A percentile compares a stretch with the other conserved stretches of the same genome.
phyloP scores from a whole-genome alignment of 2,329 filamentous ascomycete genomes.

The Phaeophleospora eucalypticola region DNA sequence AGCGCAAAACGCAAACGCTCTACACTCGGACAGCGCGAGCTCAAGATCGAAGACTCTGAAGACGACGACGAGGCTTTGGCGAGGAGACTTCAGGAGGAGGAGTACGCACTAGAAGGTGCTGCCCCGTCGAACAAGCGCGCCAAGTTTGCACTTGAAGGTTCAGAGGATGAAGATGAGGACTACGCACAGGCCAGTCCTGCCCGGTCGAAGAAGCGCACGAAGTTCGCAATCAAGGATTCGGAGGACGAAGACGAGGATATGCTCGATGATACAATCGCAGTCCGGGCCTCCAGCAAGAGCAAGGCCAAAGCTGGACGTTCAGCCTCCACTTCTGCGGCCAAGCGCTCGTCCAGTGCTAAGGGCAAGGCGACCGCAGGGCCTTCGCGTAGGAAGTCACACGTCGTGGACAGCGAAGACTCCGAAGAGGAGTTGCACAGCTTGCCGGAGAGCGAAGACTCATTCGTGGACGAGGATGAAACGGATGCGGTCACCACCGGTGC shows the following conservation, averaged over 20 bases:
- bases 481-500: slow-evolving; percentile 24
- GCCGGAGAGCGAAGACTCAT: slow-evolving; percentile 26
- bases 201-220: no score
- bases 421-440: slow-evolving; percentile 33
- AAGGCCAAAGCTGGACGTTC: background rate
- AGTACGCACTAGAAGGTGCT: slow-evolving; percentile 26
- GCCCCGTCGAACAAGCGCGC: slow-evolving; percentile 25
- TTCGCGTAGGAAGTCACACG: slow-evolving; percentile 24
- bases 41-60: slow-evolving; percentile 26
- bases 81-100: slow-evolving; percentile 33
- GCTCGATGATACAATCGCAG: background rate
- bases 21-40: slow-evolving; percentile 21
- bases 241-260: slow-evolving; percentile 4
- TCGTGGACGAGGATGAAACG: slow-evolving; percentile 31
- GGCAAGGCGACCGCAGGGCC: slow-evolving; percentile 21
- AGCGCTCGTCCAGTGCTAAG: slow-evolving; percentile 13
- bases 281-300: background rate
- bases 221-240: background rate
- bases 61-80: slow-evolving; percentile 30
- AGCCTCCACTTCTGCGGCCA: background rate
- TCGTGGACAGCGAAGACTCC: slow-evolving; percentile 39
- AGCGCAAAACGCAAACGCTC: slow-evolving; percentile 32
- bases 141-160: slow-evolving; percentile 28
- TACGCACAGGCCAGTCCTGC: no score
- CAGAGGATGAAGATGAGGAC: slow-evolving; percentile 29